These are phyloP conservation scores for Suhomyces kilbournensis DNA, from an alignment of 805 yeast species.

Conservation along the genomic window DNA sequence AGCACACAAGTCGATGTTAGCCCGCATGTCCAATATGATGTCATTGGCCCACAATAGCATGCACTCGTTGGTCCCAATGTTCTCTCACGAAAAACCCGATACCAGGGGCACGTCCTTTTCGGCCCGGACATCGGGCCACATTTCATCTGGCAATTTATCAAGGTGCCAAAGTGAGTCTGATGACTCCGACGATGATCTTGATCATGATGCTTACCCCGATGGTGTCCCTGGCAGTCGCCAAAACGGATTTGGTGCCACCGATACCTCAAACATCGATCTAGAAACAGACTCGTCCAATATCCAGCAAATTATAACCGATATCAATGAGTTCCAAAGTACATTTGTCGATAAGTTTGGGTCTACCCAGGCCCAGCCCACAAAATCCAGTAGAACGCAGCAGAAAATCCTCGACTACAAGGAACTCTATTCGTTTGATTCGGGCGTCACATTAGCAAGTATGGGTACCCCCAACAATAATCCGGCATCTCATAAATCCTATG, in stretches of 20 bases:
- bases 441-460: not conserved
- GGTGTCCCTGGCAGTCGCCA: not conserved
- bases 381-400: slow-evolving; percentile 31
- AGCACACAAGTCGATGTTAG: not conserved
- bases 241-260: not conserved
- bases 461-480: not conserved
- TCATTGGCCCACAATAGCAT: slow-evolving; percentile 16
- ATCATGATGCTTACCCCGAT: not conserved
- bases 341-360: slow-evolving; percentile 23
- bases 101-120: not conserved
- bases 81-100: not conserved
- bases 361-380: slow-evolving; percentile 7
- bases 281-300: slow-evolving; percentile 4
- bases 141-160: slow-evolving; percentile 2
- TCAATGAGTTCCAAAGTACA: slow-evolving; percentile 29
- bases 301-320: slow-evolving; percentile 21
- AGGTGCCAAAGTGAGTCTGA: slow-evolving; percentile 23
- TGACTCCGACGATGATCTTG: slow-evolving; percentile 1
- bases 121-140: not conserved
- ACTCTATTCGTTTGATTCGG: slow-evolving; percentile 14
- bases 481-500: not conserved
- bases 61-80: slow-evolving; percentile 15
- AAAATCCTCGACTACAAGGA: slow-evolving; percentile 34
- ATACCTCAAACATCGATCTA: slow-evolving; percentile 2
- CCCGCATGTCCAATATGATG: slow-evolving; percentile 6